Conservation (phyloP, 1,284 basidiomycete genomes). For the Pascua guehoae region DNA sequence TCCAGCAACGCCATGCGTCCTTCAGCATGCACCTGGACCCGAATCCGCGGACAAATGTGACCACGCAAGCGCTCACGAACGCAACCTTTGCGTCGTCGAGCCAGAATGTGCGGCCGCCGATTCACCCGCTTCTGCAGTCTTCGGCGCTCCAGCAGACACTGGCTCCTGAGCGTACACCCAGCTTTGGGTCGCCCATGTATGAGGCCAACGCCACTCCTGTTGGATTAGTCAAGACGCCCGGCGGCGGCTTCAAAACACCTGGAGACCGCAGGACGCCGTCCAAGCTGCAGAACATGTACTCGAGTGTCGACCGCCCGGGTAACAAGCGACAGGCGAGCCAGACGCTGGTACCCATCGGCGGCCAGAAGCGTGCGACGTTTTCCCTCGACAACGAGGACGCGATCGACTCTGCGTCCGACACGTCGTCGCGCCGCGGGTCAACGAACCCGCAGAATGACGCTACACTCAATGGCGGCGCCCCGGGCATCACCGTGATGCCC, state of each 20-base stretch:
- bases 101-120: conserved; percentile 4
- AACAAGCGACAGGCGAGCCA: conserved; percentile 48
- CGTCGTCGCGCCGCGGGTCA: too few species aligned
- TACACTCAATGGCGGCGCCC: too few species aligned
- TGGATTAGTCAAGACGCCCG: conserved; percentile 2
- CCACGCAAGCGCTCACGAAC: conserved; percentile 3
- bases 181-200: conserved; percentile 29
- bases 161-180: conserved; percentile 43
- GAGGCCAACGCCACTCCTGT: conserved; percentile 2
- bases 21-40: conserved; percentile 26
- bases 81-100: conserved; percentile 8
- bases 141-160: conserved; percentile 44
- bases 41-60: conserved; percentile 9
- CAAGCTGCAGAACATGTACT: conserved; percentile 9
- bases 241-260: conserved; percentile 3
- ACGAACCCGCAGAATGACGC: too few species aligned
- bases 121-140: conserved; percentile 22
- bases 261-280: not conserved
- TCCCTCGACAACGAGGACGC: too few species aligned
- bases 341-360: conserved; percentile 34
- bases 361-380: conserved; percentile 22
- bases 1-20: conserved; percentile 34
- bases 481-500: too few species aligned
- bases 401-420: too few species aligned
- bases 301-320: conserved; percentile 29